Evolutionary conservation across 345 rosid genomes (phyloP).

Genomic region (Melaleuca quinquenervia): DNA sequence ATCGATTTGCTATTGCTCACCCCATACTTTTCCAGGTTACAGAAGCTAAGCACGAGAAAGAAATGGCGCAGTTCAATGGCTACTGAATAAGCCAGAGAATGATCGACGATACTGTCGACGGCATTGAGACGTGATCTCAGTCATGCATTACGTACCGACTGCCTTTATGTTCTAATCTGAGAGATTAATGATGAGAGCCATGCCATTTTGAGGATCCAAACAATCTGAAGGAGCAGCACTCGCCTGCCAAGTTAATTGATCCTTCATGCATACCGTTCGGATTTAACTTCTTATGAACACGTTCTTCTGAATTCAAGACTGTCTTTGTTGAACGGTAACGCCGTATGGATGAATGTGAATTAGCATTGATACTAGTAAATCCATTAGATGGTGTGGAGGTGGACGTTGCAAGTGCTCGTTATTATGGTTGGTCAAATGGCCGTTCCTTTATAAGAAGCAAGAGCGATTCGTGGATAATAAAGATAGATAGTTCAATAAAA

Average conservation of each 20-base stretch:
- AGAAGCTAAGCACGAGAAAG: not conserved
- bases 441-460: no score
- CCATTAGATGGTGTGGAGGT: no score
- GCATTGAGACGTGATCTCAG: not conserved
- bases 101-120: not conserved
- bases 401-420: no score
- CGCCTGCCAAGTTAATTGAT: not conserved
- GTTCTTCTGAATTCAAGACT: not conserved
- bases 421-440: no score
- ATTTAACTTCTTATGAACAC: no score
- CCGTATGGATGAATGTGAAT: no score
- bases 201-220: not conserved
- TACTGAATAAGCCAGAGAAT: not conserved
- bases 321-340: no score
- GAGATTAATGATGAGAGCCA: not conserved
- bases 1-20: not conserved
- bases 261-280: not conserved
- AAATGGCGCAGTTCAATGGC: not conserved
- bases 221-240: not conserved
- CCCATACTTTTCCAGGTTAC: not conserved
- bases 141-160: rapidly evolving
- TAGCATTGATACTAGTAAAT: no score
- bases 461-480: no score
- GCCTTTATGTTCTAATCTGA: not conserved
- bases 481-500: no score